Percentiles rank a stretch among this genome's conserved stretches.
Conservation (phyloP, 352 stramenopile species). For the Blastocystis sp. region DNA sequence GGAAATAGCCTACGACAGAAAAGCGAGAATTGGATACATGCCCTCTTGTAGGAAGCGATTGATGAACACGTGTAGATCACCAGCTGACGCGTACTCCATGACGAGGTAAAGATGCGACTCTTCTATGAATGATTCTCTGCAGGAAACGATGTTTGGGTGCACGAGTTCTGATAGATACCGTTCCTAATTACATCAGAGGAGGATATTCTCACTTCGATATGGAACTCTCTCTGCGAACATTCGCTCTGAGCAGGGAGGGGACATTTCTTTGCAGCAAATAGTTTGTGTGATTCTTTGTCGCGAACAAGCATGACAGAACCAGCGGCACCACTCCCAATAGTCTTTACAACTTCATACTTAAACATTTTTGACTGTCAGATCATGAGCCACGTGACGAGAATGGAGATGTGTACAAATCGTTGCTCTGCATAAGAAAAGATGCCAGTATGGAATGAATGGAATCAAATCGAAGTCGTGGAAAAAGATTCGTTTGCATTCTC, state of each 20-base stretch:
- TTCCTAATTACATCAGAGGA: neutral
- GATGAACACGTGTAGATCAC: neutral
- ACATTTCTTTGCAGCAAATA: conserved; percentile 22
- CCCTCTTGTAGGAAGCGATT: neutral
- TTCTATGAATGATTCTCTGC: conserved; percentile 28
- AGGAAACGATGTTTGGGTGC: conserved; percentile 10
- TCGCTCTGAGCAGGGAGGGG: neutral
- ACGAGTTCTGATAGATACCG: neutral
- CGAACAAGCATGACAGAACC: neutral
- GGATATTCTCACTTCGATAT: neutral
- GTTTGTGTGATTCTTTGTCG: neutral
- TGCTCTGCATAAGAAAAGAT: too few species aligned
- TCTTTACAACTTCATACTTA: neutral
- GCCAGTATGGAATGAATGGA: neutral
- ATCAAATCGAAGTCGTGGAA: neutral
- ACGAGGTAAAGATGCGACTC: neutral
- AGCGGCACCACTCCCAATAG: neutral
- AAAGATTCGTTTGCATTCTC: neutral
- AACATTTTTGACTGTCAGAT: neutral
- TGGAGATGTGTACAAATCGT: too few species aligned
- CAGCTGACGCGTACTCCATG: neutral
- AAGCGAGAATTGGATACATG: neutral
- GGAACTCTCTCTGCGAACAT: neutral
- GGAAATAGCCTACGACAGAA: neutral
- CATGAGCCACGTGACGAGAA: too few species aligned